Percentiles rank a stretch among this genome's conserved stretches.
Evolutionary conservation across 352 stramenopile genomes (phyloP).

Genomic region (Pythium folliculosum): DNA sequence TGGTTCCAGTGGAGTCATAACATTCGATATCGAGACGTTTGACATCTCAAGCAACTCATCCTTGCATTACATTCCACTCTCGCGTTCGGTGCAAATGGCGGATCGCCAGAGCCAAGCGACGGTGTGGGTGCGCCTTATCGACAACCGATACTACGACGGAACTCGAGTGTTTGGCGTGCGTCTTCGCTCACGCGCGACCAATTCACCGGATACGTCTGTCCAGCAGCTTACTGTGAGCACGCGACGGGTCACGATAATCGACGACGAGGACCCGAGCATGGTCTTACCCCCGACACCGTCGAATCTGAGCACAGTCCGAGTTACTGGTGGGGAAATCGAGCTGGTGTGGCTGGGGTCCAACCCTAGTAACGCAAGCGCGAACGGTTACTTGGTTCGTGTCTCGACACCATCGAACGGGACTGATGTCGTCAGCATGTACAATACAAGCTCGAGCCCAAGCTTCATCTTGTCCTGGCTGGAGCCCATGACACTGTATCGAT

Average conservation of each 20-base stretch:
- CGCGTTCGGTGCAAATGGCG: slow-evolving; percentile 28
- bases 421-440: slow-evolving; percentile 44
- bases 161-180: slow-evolving; percentile 45
- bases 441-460: slow-evolving; percentile 19
- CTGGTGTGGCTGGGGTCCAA: slow-evolving; percentile 32
- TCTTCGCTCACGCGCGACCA: slow-evolving; percentile 19
- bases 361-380: background rate
- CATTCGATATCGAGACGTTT: slow-evolving; percentile 51
- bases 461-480: slow-evolving; percentile 49
- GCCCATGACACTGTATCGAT: slow-evolving; percentile 32
- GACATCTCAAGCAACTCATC: slow-evolving; percentile 35
- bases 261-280: slow-evolving; percentile 47
- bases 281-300: slow-evolving; percentile 28
- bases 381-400: slow-evolving; percentile 48
- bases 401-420: slow-evolving; percentile 11
- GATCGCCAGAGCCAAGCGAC: slow-evolving; percentile 41
- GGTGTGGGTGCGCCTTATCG: slow-evolving; percentile 45
- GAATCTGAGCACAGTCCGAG: slow-evolving; percentile 14
- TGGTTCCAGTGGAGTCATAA: slow-evolving; percentile 41
- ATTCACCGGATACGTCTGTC: background rate
- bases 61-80: slow-evolving; percentile 40
- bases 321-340: slow-evolving; percentile 54
- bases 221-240: slow-evolving; percentile 23
- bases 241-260: slow-evolving; percentile 37
- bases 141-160: slow-evolving; percentile 46